Conservation (phyloP, 2,329 filamentous ascomycete species). For the Chaetomiaceae sp. region DNA sequence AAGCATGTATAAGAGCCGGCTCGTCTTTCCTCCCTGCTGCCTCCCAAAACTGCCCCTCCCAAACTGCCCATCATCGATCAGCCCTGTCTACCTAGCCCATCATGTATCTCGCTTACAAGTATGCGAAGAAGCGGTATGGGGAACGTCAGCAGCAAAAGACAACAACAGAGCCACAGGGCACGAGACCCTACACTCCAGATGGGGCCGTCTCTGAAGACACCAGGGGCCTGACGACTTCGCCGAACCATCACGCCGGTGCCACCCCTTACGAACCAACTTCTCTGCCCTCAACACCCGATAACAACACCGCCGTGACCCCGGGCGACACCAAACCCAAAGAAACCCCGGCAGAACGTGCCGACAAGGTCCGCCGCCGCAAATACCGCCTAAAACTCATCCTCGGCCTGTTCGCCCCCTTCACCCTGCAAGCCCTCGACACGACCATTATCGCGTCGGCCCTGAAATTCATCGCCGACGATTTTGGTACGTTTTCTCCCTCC, state of each 20-base stretch:
- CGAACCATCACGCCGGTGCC: background rate
- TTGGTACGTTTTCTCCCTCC: slow-evolving; percentile 42
- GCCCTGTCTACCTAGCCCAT: too few relatives aligned
- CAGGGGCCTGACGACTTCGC: background rate
- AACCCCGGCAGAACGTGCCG: slow-evolving; percentile 29
- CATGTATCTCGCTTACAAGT: slow-evolving; percentile 27
- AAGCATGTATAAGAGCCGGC: background rate
- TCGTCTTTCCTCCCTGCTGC: too few relatives aligned
- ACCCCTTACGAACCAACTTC: background rate
- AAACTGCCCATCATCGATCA: too few relatives aligned
- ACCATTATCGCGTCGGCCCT: slow-evolving; percentile 60
- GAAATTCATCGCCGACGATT: slow-evolving; percentile 61
- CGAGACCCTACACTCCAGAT: background rate
- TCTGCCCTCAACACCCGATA: background rate
- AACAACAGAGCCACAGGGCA: background rate
- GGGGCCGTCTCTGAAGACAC: background rate
- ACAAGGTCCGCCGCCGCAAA: slow-evolving; percentile 31
- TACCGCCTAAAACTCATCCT: slow-evolving; percentile 57
- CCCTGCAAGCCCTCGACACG: slow-evolving; percentile 58
- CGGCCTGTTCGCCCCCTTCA: slow-evolving; percentile 57
- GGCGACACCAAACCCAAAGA: slow-evolving; percentile 3
- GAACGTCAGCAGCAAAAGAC: slow-evolving; percentile 13
- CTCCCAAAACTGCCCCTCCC: too few relatives aligned
- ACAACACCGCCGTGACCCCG: background rate
- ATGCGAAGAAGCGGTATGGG: slow-evolving; percentile 22